Conservation (phyloP, 2,329 filamentous ascomycete genomes). For the Monilinia polystroma region DNA sequence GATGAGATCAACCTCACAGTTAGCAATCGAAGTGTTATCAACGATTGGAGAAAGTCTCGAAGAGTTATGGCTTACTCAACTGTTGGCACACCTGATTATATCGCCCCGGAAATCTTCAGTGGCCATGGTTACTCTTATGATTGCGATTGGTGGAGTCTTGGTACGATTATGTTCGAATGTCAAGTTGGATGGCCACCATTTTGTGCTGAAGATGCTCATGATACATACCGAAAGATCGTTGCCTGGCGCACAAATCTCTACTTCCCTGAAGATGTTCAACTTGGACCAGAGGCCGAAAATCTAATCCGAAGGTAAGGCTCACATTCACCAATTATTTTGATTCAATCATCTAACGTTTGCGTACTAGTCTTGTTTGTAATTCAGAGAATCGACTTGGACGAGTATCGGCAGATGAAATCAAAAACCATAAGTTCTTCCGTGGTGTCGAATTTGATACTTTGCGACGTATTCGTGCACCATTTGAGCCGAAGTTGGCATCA, state of each 20-base stretch:
- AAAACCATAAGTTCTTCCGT: constrained; percentile 91
- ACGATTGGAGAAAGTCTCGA: constrained; percentile 96
- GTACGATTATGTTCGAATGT: constrained; percentile 99
- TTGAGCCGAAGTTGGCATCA: constrained; percentile 89
- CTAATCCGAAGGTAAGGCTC: constrained; percentile 78
- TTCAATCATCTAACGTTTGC: constrained; percentile 33
- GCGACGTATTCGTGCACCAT: constrained; percentile 89
- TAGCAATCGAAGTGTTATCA: constrained; percentile 96
- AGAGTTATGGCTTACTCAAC: constrained; percentile 97
- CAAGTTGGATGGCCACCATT: constrained; percentile 98
- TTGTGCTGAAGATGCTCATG: constrained; percentile 95
- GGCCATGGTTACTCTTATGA: constrained; percentile 94
- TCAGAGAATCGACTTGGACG: constrained; percentile 87
- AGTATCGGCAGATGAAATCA: constrained; percentile 86
- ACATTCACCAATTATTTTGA: constrained; percentile 2
- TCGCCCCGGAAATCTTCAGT: constrained; percentile 96
- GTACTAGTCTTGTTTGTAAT: constrained; percentile 81
- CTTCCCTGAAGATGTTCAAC: constrained; percentile 91
- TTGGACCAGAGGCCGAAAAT: constrained; percentile 86
- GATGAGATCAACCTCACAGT: constrained; percentile 98
- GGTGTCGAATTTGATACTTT: constrained; percentile 94
- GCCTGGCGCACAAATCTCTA: constrained; percentile 96
- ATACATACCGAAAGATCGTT: constrained; percentile 98
- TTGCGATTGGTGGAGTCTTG: constrained; percentile 99
- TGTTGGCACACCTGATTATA: constrained; percentile 97